Base-by-base conservation (phyloP, 345 rosid species). In the Acer saccharum region DNA sequence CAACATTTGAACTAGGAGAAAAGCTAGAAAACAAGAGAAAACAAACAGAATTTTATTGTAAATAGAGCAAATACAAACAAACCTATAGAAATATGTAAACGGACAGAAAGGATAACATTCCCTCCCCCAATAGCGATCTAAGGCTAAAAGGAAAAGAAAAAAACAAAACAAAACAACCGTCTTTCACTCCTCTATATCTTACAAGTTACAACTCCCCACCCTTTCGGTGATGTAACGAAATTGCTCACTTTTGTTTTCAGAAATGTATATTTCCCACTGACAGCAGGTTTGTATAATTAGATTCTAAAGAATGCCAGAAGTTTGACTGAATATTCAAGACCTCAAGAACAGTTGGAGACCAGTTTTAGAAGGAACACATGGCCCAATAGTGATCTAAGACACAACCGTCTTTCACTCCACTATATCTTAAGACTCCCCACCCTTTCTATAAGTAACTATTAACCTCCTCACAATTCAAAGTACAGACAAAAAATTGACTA, bases 301-400 rank as follows among this genome's bases (percentile, higher is more conserved):
- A 64, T 61, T 73, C 79, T 61, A 91, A 83, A 72, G 81, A 82
- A 67, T 97, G 91, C 99, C 99, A 96, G 86, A 83, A 89, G 70
- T 86, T 86, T 88, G 79, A 88, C 81, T 35, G 98, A 77, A 96
- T 87, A 81, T 87, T 87, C 86, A 94, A 69, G 71, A 96, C 98
- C 76, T 96, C 93, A 77, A 92, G 68, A 81, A 94, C 93, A 25
- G 97, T 88, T 73, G 88, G 76, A 91, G 58, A 67, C 93, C 97
- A 35, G 93, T 84, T 84, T 71, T 89, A 25, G 98, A 89, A 68
- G 98, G 99, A 29, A 60, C 66, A 68, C 58, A 63, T 86, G 78
- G 54, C 63, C 16, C 13, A 0, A 7, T 43, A 1, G 8, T 14
- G 48, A 18, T 32, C 35, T 32, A 72, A 61, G 60, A 63, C 23